Evolutionary conservation across 306 rosid genomes (phyloP), one percentile per base, ranked within the genome.

Genomic region (Betula pendula): DNA sequence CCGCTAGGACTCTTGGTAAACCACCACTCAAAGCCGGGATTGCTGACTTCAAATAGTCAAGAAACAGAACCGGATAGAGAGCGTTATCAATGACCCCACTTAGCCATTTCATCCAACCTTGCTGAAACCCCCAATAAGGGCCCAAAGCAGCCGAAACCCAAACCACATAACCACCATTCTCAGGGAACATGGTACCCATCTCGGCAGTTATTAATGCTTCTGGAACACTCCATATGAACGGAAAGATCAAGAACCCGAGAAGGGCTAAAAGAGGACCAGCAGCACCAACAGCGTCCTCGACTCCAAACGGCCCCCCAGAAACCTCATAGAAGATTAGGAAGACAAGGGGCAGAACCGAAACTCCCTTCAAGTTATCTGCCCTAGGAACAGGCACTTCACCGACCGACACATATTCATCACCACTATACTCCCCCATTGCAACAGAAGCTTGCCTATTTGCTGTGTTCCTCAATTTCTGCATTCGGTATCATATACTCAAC

Each of bases 21-120:
- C 97, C 97, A 60, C 84, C 78, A 13, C 88, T 87, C 42, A 94
- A 70, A 76, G 89, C 96, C 0, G 98, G 98, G 66, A 94, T 48
- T 33, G 58, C 93, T 0, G 97, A 86, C 85, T 92, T 90, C 47
- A 92, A 80, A 81, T 94, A 94, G 66, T 94, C 97, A 40, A 94
- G 92, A 83, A 94, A 94, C 35, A 94, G 63, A 83, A 94, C 93
- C 0, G 97, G 97, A 56, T 94, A 94, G 47, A 94, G 70, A 50
- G 98, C 98, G 79, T 94, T 94, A 58, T 94, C 98, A 44, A 92
- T 90, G 71, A 94, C 98, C 38, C 98, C 98, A 86, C 98, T 88
- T 2, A 92, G 78, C 98, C 98, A 94, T 83, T 94, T 94, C 97
- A 94, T 76, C 98, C 98, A 94, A 73, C 98, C 98, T 74, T 89